These are phyloP conservation scores for Suillus subluteus DNA, from an alignment of 768 basidiomycete species.

Conservation along the genomic window DNA sequence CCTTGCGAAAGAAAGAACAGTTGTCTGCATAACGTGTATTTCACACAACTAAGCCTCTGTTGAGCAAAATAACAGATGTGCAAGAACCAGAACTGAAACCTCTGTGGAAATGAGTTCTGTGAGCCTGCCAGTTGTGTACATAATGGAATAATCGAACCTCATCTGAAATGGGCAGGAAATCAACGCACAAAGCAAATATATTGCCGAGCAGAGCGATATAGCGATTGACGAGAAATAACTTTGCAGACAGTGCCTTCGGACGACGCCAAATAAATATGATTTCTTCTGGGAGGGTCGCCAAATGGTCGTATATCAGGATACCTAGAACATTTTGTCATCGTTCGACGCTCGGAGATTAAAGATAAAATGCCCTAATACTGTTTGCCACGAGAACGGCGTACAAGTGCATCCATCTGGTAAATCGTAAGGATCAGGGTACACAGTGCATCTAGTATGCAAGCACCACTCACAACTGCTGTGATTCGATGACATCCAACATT, in stretches of 20 bases:
- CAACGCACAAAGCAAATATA: constrained; percentile 31
- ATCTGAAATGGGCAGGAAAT: constrained; percentile 24
- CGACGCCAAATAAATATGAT: constrained; percentile 48
- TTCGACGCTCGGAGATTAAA: neutral
- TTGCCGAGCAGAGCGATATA: constrained; percentile 50
- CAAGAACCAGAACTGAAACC: neutral
- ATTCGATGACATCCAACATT: neutral
- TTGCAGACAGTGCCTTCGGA: constrained; percentile 41
- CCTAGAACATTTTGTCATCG: constrained; percentile 18
- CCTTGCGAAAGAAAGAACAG: neutral
- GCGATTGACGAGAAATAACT: constrained; percentile 53
- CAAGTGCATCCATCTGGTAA: constrained; percentile 10
- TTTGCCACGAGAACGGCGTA: constrained; percentile 8
- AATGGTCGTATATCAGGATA: constrained; percentile 34
- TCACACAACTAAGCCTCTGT: neutral
- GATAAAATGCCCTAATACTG: constrained; percentile 3
- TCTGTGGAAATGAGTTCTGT: neutral
- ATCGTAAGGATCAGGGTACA: neutral
- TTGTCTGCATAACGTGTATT: neutral
- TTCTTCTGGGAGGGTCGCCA: constrained; percentile 39
- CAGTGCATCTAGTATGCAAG: neutral
- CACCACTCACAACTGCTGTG: neutral
- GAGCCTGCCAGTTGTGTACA: neutral
- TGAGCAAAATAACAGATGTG: neutral
- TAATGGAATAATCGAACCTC: neutral